Percentiles rank a stretch among this genome's conserved stretches.
Evolutionary conservation across 1,284 basidiomycete species (phyloP).

Genomic region (Spongiforma sp.): DNA sequence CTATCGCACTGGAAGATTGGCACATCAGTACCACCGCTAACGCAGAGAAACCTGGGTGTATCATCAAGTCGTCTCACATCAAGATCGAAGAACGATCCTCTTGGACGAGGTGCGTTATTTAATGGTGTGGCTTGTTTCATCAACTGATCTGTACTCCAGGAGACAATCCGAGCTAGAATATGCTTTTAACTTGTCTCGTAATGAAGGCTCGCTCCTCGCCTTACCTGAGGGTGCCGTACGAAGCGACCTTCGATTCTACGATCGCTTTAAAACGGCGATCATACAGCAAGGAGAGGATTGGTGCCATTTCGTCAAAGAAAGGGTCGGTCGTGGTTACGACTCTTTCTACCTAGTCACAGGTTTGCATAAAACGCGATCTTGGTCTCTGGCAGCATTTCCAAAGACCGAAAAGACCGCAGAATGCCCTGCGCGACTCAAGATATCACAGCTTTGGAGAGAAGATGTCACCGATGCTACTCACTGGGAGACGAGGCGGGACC

Average conservation of each 20-base stretch:
- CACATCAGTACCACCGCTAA: no score
- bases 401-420: slow-evolving; percentile 2
- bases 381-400: slow-evolving; percentile 17
- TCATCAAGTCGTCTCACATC: no score
- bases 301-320: slow-evolving; percentile 17
- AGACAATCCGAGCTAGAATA: not conserved
- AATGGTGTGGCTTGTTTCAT: no score
- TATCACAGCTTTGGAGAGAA: not conserved
- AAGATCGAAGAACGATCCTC: no score
- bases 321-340: slow-evolving; percentile 9
- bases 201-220: slow-evolving; percentile 17
- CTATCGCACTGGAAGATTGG: no score
- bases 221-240: slow-evolving; percentile 17
- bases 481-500: slow-evolving; percentile 10
- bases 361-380: slow-evolving; percentile 13
- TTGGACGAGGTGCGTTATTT: no score
- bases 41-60: no score
- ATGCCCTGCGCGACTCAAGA: slow-evolving; percentile 6
- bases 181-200: slow-evolving; percentile 10
- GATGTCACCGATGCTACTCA: not conserved
- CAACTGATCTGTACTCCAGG: not conserved
- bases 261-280: slow-evolving; percentile 5
- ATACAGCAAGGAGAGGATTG: slow-evolving; percentile 11
- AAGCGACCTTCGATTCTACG: slow-evolving; percentile 10
- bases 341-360: slow-evolving; percentile 21